These are phyloP conservation scores for Albugo laibachii DNA, from an alignment of 352 stramenopile genomes.

Conservation along the genomic window DNA sequence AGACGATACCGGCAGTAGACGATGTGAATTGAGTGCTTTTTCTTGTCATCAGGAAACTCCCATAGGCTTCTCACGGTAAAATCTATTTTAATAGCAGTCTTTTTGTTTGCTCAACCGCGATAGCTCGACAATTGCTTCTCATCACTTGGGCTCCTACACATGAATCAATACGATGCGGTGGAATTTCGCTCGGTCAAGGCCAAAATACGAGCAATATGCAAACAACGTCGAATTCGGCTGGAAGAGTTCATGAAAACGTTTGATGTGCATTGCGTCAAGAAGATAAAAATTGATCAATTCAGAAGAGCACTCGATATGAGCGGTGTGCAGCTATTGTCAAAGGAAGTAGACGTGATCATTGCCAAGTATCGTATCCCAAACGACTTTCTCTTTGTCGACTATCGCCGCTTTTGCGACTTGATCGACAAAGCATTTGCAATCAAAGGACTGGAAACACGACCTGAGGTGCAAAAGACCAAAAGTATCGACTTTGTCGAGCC, in stretches of 20 bases:
- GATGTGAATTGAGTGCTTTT: conserved; percentile 1
- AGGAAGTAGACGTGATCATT: conserved; percentile 34
- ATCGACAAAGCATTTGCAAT: conserved; percentile 73
- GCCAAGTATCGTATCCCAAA: conserved; percentile 41
- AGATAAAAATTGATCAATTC: conserved; percentile 65
- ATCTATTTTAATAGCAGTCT: no score
- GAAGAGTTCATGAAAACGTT: conserved; percentile 83
- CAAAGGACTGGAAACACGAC: conserved; percentile 53
- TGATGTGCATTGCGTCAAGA: conserved; percentile 66
- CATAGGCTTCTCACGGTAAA: no score
- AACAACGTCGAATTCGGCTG: conserved; percentile 57
- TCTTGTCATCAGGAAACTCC: no score
- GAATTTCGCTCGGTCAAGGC: conserved; percentile 69
- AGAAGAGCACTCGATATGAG: conserved; percentile 59
- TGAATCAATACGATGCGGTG: conserved; percentile 14
- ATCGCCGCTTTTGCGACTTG: conserved; percentile 62
- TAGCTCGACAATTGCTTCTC: no score
- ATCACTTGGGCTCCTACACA: no score
- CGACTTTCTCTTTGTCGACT: conserved; percentile 47
- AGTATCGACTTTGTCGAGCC: conserved; percentile 8
- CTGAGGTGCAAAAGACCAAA: conserved; percentile 16
- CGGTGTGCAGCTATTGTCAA: conserved; percentile 28
- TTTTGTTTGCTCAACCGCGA: no score
- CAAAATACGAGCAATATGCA: conserved; percentile 59
- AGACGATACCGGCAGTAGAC: conserved; percentile 65